These are phyloP conservation scores for Neurospora sp. DNA, from an alignment of 495 filamentous ascomycete species.

Conservation along the genomic window DNA sequence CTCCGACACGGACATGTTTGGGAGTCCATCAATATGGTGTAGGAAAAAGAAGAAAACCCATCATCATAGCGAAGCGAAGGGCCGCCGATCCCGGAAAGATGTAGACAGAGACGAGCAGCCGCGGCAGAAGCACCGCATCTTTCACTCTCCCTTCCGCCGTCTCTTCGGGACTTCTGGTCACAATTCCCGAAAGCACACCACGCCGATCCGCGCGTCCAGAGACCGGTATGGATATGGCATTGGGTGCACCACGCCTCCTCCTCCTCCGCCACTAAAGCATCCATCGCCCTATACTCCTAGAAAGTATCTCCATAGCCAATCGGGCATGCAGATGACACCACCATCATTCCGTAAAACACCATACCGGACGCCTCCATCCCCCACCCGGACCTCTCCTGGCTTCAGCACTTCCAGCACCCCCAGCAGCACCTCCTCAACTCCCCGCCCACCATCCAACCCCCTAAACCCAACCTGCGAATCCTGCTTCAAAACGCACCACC, in stretches of 20 bases:
- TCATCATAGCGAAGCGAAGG: background rate
- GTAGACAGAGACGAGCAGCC: background rate
- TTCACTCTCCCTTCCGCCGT: background rate
- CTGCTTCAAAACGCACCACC: background rate
- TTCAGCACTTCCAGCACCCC: background rate
- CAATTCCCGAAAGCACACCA: too few species aligned
- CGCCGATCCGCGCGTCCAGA: background rate
- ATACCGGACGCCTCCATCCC: background rate
- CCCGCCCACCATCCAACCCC: background rate
- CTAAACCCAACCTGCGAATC: background rate
- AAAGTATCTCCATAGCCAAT: background rate
- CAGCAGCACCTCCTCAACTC: background rate
- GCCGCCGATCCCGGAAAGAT: background rate
- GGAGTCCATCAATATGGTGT: background rate
- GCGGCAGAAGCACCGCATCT: background rate
- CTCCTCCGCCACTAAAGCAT: background rate
- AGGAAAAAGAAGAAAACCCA: background rate
- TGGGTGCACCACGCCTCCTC: background rate
- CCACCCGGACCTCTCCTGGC: background rate
- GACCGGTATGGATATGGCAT: background rate
- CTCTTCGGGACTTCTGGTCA: background rate
- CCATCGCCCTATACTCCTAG: background rate
- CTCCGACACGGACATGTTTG: background rate
- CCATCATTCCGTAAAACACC: background rate
- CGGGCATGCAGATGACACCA: background rate